Conservation (phyloP, 2,329 filamentous ascomycete genomes). For the Calonectria leucothoes region DNA sequence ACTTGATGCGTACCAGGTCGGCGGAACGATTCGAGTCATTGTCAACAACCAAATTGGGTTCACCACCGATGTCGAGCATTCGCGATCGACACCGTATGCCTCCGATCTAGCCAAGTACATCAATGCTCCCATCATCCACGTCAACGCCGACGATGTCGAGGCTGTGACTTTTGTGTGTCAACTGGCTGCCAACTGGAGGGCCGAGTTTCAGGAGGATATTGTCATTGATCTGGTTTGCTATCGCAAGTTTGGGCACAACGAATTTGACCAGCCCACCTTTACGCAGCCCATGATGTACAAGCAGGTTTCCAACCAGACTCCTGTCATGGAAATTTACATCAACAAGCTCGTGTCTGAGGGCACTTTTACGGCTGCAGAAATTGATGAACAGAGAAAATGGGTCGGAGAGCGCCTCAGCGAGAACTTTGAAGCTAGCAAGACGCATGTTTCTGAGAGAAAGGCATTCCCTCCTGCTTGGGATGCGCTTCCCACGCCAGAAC, state of each 20-base stretch:
- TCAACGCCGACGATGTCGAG: conserved; percentile 97
- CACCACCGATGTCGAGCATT: conserved; percentile 95
- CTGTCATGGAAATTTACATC: conserved; percentile 88
- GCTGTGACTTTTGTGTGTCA: conserved; percentile 98
- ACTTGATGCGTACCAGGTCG: conserved; percentile 93
- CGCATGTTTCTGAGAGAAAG: conserved; percentile 93
- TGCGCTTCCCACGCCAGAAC: conserved; percentile 96
- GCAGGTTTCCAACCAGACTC: conserved; percentile 84
- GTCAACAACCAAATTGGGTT: conserved; percentile 99
- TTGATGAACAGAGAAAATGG: conserved; percentile 99
- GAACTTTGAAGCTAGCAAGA: conserved; percentile 94
- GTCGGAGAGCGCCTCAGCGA: conserved; percentile 98
- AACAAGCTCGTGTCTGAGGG: conserved; percentile 90
- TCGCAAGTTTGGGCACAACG: conserved; percentile 98
- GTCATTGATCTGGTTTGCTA: conserved; percentile 99
- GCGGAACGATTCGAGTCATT: conserved; percentile 94
- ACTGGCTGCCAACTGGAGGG: conserved; percentile 95
- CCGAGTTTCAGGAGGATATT: conserved; percentile 96
- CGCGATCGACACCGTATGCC: conserved; percentile 97
- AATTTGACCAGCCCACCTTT: conserved; percentile 98
- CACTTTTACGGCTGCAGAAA: conserved; percentile 94
- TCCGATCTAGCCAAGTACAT: conserved; percentile 99
- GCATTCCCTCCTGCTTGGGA: conserved; percentile 99
- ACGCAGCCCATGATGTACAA: conserved; percentile 99
- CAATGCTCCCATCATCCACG: conserved; percentile 97